These are phyloP conservation scores for Akanthomyces lecanii DNA, from an alignment of 2,329 filamentous ascomycete genomes.

Conservation along the genomic window DNA sequence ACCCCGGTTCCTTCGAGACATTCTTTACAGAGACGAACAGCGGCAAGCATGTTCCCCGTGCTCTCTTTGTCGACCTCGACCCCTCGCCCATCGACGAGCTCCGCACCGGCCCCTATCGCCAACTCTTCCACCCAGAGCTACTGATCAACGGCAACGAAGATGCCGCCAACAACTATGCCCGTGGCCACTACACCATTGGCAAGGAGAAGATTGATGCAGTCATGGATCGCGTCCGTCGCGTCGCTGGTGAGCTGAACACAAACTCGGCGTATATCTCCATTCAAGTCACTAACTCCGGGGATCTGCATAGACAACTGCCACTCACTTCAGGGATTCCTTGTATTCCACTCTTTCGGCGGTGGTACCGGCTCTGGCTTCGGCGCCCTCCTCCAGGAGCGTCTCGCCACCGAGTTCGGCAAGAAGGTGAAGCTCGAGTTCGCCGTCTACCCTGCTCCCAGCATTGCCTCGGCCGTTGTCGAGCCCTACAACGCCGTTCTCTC, in stretches of 20 bases:
- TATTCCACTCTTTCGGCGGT: constrained; percentile 72
- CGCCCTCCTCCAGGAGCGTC: constrained; percentile 66
- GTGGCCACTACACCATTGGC: constrained; percentile 72
- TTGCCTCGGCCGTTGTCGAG: constrained; percentile 68
- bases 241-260: constrained; percentile 51
- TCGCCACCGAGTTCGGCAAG: constrained; percentile 70
- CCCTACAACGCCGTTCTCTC: constrained; percentile 71
- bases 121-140: constrained; percentile 69
- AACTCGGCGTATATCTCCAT: neutral
- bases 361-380: constrained; percentile 71
- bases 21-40: constrained; percentile 70
- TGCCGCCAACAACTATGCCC: constrained; percentile 73
- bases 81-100: constrained; percentile 72
- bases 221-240: constrained; percentile 65
- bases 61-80: constrained; percentile 69
- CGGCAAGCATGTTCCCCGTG: constrained; percentile 69
- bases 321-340: constrained; percentile 67
- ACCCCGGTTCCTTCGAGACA: constrained; percentile 64
- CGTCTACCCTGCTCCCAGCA: constrained; percentile 66
- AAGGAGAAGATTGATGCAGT: constrained; percentile 72
- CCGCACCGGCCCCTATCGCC: constrained; percentile 62
- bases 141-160: constrained; percentile 72
- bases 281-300: constrained; percentile 12
- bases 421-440: constrained; percentile 74
- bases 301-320: constrained; percentile 60